Conservation (phyloP, 202 grass and related monocot genomes). For the Panicum virgatum region DNA sequence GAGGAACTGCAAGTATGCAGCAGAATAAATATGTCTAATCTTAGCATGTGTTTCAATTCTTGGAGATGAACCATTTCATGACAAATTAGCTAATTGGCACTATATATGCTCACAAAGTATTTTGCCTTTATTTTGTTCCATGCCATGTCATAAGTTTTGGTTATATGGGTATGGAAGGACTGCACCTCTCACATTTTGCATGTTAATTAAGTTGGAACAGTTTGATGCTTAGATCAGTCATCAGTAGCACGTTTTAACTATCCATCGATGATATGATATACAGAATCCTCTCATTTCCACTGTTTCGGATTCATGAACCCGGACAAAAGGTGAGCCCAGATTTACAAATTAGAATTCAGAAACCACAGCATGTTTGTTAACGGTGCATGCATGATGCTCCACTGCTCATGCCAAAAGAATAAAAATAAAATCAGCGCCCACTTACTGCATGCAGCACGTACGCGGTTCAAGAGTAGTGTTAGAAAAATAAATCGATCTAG, state of each 20-base stretch:
- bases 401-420: conserved; percentile 6
- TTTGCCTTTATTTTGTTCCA: too few species aligned
- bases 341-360: background rate
- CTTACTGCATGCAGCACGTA: background rate
- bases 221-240: background rate
- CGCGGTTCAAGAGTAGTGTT: background rate
- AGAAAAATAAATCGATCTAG: background rate
- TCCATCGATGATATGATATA: background rate
- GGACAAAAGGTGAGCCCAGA: background rate
- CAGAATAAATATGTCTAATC: background rate
- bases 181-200: background rate
- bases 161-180: background rate
- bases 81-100: background rate
- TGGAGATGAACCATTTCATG: conserved; percentile 6
- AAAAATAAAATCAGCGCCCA: background rate
- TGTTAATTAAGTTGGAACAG: background rate
- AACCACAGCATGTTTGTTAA: background rate
- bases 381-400: background rate
- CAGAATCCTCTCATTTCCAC: background rate
- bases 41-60: background rate
- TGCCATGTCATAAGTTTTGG: background rate
- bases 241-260: background rate
- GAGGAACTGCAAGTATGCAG: background rate
- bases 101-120: background rate
- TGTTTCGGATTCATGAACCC: background rate